Base-by-base conservation (phyloP, 2,329 filamentous ascomycete species). In the Talaromyces piceae region DNA sequence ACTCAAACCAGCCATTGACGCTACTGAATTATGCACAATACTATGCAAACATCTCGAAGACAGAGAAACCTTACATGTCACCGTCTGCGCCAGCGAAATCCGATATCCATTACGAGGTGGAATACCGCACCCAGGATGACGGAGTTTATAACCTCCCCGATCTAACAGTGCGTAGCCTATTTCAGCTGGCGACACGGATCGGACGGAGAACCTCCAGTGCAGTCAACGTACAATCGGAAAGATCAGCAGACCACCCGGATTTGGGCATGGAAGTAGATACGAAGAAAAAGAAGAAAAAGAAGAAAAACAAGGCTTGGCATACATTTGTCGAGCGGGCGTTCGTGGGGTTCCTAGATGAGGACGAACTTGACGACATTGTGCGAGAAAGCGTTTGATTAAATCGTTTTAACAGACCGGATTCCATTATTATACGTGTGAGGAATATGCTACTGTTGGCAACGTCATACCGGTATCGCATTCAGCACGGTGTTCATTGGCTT, bases 41-140 rank as follows among this genome's bases (percentile, higher is more conserved):
- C 68, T 96, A 83, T 67, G 90, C 91, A 54, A 98, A 98, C 66
- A 73, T 98, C n/a, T 97, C 91, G 0, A 73, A 81, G 53, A 84
- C 95, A 69, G 94, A 97, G 70, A 87, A 90, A 59, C 81, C 87
- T 54, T 77, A 83, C 45, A 62, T 68, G 1, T 53, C 53, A 28
- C 49, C 39, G 16, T 56, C 57, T 37, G 41, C 51, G 53, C 22
- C 30, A 18, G 31, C 59, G 58, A 16, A 62, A 66, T 53, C 67
- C 57, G 81, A 84, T 28, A 89, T 96, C 66, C 65, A 75, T 13
- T 97, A 82, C 63, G 79, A 95, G 63, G 75, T 95, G 45, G 89
- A 95, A 67, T 98, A 98, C 66, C 83, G 84, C 65, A 97, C 91
- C 0, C 84, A 81, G 50, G 79, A 83, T 20, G 90, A 97, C 65